Evolutionary conservation across 352 stramenopile species (phyloP).

Genomic region (Pythium rishiriense): DNA sequence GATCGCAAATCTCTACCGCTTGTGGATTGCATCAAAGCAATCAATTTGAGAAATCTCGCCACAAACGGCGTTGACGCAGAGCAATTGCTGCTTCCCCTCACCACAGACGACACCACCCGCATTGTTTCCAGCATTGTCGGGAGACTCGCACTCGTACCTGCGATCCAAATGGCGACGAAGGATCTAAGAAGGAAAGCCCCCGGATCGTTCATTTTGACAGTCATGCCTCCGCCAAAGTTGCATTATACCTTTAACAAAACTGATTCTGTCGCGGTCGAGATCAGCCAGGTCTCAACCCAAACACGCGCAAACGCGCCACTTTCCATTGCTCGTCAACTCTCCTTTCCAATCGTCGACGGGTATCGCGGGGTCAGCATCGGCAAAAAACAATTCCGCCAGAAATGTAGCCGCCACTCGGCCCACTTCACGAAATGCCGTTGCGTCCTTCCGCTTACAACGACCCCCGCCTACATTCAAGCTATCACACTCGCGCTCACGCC

Average conservation of each 20-base stretch:
- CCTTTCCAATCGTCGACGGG: constrained; percentile 52
- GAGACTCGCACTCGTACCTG: constrained; percentile 35
- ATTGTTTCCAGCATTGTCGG: constrained; percentile 42
- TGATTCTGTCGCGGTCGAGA: constrained; percentile 12
- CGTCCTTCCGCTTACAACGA: constrained; percentile 54
- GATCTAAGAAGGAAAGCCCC: constrained; percentile 48
- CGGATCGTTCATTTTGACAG: constrained; percentile 37
- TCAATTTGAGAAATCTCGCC: constrained; percentile 51
- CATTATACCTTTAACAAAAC: constrained; percentile 43
- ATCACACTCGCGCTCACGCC: constrained; percentile 42
- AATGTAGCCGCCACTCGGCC: constrained; percentile 51
- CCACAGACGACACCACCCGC: constrained; percentile 36
- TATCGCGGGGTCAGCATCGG: constrained; percentile 56
- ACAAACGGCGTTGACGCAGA: constrained; percentile 27
- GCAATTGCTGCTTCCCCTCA: constrained; percentile 35
- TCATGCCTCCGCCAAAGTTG: constrained; percentile 48
- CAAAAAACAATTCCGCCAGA: constrained; percentile 51
- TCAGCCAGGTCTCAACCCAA: not conserved
- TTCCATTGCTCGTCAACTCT: constrained; percentile 17
- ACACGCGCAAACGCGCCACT: not conserved
- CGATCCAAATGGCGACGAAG: constrained; percentile 52
- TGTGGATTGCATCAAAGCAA: constrained; percentile 38
- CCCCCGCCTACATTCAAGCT: constrained; percentile 53
- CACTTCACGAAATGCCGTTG: constrained; percentile 65
- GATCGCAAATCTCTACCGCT: constrained; percentile 28